Base-by-base conservation (phyloP, 2,329 filamentous ascomycete genomes). In the Didymella glomerata region DNA sequence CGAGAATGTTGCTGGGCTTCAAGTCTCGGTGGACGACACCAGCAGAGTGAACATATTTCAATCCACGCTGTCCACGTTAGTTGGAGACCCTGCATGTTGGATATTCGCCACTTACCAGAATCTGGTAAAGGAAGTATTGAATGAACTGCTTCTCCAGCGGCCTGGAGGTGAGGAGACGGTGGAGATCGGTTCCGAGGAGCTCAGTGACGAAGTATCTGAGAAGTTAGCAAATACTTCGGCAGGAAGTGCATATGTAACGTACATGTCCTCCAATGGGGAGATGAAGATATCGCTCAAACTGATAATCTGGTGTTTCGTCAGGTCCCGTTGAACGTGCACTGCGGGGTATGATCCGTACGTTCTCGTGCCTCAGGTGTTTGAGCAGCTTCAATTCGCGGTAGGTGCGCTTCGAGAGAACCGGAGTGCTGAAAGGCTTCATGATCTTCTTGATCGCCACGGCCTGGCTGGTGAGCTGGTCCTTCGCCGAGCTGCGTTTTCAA, bases 351-450 rank as follows among this genome's bases (percentile, higher is more conserved):
- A 42, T 62, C 61, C 83, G 63, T 79, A 97, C 94, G 82, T 99
- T 99, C 82, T 99, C 95, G 79, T 99, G 95, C 76, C 89, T 89
- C 62, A 99, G 84, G 76, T 99, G 95, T 84, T 98, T 99, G 74
- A 99, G 84, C 64, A 99, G 86, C 84, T 98, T 99, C 76, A 99
- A 83, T 80, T 99, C 95, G 75, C 95, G 89, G 79, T 99, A 99
- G 68, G 95, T 99, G 76, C 95, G 88, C 84, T 99, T 99, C 59
- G 95, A 95, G 47, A 99, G 85, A 59, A 99, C 95, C 1, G 95
- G 93, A n/a, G 95, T 99, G 85, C 93, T 97, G 82, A 99, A 99
- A 10, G 95, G 95, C 84, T 98, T 99, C 94, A 99, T 98, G 76
- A 99, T 99, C 87, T 99, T 99, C 87, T 99, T 99, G 77, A 99